Percentiles rank a stretch among this genome's conserved stretches.
These are phyloP conservation scores for Stagonosporopsis tanaceti DNA, from an alignment of 2,329 filamentous ascomycete genomes.

Conservation along the genomic window DNA sequence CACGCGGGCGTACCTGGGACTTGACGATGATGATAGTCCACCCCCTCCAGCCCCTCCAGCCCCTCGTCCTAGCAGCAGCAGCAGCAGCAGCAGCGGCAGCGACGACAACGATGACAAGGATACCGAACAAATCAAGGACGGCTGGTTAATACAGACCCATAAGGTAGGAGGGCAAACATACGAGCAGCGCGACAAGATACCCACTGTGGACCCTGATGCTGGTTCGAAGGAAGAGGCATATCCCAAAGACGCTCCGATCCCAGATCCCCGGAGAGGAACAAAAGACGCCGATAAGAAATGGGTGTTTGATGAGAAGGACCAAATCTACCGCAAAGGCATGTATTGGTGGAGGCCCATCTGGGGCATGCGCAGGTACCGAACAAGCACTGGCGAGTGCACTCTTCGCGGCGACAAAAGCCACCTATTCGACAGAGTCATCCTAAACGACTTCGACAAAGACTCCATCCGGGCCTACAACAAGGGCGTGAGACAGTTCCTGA, in stretches of 20 bases:
- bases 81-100: too few species aligned
- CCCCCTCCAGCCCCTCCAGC: not conserved
- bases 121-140: not conserved
- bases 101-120: too few species aligned
- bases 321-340: not conserved
- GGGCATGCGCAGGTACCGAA: not conserved
- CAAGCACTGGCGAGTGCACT: not conserved
- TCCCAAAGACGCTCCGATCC: not conserved
- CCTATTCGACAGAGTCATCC: not conserved
- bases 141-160: not conserved
- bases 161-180: not conserved
- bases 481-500: not conserved
- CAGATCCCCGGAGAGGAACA: not conserved
- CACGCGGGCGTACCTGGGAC: not conserved
- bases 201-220: not conserved
- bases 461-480: not conserved
- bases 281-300: not conserved
- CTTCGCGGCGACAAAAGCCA: not conserved
- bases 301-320: not conserved
- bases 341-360: not conserved
- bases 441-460: not conserved
- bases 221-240: not conserved
- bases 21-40: not conserved
- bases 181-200: not conserved
- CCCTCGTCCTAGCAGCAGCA: too few species aligned